Conservation (phyloP, 176 grass and related monocot species). For the Bothriochloa decipiens region DNA sequence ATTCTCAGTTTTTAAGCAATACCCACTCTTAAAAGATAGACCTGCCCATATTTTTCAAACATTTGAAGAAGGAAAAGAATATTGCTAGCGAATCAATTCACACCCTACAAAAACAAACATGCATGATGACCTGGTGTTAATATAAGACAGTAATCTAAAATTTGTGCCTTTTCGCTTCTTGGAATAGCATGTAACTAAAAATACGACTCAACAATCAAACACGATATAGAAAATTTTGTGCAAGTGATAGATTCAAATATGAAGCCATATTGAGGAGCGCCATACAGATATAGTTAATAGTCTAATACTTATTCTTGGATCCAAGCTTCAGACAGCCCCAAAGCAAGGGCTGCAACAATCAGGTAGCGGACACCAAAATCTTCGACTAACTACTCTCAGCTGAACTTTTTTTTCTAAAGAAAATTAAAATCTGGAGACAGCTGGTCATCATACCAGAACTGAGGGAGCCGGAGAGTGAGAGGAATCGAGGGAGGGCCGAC, state of each 20-base stretch:
- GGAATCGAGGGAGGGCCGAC: no score
- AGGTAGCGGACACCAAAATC: neutral
- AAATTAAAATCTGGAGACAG: no score
- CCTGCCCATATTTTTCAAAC: neutral
- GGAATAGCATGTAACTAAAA: neutral
- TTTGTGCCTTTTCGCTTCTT: neutral
- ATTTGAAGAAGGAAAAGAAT: neutral
- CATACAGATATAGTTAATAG: neutral
- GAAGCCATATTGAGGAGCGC: neutral
- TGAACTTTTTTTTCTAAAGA: neutral
- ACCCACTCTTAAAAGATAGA: neutral
- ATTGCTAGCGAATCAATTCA: neutral
- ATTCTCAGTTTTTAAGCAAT: neutral
- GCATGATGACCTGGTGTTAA: neutral
- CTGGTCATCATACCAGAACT: no score
- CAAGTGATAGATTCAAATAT: neutral
- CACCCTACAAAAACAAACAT: neutral
- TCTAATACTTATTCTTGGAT: neutral
- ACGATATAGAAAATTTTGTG: neutral
- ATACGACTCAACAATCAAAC: conserved; percentile 2
- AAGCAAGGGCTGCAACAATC: neutral
- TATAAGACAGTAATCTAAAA: neutral
- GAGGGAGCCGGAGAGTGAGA: no score
- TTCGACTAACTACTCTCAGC: neutral
- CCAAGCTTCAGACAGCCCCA: neutral